Conservation (phyloP, 108 stramenopile genomes). For the Cylindrotheca fusiformis region DNA sequence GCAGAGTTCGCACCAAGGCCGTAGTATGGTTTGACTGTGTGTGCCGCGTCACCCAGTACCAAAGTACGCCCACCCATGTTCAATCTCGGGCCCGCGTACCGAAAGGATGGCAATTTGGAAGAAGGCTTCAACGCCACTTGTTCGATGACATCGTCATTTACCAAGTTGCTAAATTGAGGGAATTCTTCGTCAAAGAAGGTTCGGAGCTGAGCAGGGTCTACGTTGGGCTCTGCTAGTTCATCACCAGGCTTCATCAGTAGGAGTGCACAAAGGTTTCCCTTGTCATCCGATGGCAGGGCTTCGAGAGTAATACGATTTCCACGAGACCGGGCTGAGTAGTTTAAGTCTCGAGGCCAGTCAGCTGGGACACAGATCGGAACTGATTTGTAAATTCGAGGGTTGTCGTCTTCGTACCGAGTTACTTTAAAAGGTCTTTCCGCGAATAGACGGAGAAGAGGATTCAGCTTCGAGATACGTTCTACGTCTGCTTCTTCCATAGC, state of each 20-base stretch:
- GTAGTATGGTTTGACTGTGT: slow-evolving; percentile 84
- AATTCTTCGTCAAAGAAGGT: slow-evolving; percentile 53
- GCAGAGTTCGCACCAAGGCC: slow-evolving; percentile 86
- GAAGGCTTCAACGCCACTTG: slow-evolving; percentile 46
- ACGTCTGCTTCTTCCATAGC: slow-evolving; percentile 41
- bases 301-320: slow-evolving; percentile 64
- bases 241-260: slow-evolving; percentile 63
- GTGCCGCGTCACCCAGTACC: slow-evolving; percentile 70
- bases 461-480: slow-evolving; percentile 14
- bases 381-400: slow-evolving; percentile 66
- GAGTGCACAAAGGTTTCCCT: slow-evolving; percentile 53
- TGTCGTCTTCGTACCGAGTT: slow-evolving; percentile 44
- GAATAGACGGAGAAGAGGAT: slow-evolving; percentile 13
- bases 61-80: slow-evolving; percentile 46
- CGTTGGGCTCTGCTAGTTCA: slow-evolving; percentile 37
- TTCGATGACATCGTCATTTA: slow-evolving; percentile 54
- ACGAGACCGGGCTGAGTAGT: slow-evolving; percentile 54
- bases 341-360: slow-evolving; percentile 57
- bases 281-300: slow-evolving; percentile 57
- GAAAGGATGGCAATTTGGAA: slow-evolving; percentile 55
- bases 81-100: slow-evolving; percentile 59
- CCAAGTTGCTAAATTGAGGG: slow-evolving; percentile 59
- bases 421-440: slow-evolving; percentile 34
- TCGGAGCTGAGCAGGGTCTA: slow-evolving; percentile 38
- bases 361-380: slow-evolving; percentile 53